These are phyloP conservation scores for Cucurbita pepo DNA, from an alignment of 306 rosid species.

Conservation along the genomic window DNA sequence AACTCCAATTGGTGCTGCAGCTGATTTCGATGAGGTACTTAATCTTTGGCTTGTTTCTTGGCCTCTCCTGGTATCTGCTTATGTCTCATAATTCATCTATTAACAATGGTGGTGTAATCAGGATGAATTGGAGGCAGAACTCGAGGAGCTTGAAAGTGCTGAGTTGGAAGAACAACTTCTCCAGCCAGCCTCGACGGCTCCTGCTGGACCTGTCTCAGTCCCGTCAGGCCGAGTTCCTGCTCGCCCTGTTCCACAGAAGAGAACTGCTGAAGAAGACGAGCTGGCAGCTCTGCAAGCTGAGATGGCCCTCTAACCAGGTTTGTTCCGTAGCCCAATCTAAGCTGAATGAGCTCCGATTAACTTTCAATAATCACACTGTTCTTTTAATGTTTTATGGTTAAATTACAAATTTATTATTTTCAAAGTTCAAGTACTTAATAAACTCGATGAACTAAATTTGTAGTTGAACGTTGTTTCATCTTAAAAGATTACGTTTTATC, in stretches of 20 bases:
- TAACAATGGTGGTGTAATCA: conserved; percentile 9
- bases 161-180: conserved; percentile 97
- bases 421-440: no score
- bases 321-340: not conserved
- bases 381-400: no score
- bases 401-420: no score
- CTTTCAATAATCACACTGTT: not conserved
- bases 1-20: conserved; percentile 72
- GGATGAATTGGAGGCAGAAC: conserved; percentile 97
- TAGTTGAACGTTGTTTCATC: no score
- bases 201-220: conserved; percentile 68
- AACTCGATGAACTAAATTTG: no score
- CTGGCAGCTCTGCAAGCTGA: conserved; percentile 95
- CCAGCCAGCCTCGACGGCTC: conserved; percentile 77
- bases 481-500: not conserved
- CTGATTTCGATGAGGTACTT: conserved; percentile 88
- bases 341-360: not conserved
- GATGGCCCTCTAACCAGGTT: conserved; percentile 90
- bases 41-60: not conserved
- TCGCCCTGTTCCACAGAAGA: conserved; percentile 53
- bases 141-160: conserved; percentile 91
- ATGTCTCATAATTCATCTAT: not conserved
- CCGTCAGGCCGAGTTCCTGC: conserved; percentile 64
- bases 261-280: conserved; percentile 86
- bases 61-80: not conserved